Conservation (phyloP, 2,329 filamentous ascomycete species). For the Penicillium paneum region DNA sequence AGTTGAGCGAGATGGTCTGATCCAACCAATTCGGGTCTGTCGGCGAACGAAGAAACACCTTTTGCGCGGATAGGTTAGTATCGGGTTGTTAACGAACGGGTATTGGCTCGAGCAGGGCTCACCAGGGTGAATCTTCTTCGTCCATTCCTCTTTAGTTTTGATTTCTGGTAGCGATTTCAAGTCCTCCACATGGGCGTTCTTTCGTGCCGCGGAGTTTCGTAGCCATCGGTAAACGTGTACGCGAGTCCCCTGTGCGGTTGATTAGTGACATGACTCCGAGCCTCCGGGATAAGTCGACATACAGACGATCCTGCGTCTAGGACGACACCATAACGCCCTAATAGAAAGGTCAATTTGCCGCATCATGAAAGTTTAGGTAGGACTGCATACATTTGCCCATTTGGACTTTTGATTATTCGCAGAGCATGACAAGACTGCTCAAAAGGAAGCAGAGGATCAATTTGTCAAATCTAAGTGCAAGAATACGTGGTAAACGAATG, state of each 20-base stretch:
- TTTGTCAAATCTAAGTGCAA: constrained; percentile 8
- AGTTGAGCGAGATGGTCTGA: constrained; percentile 75
- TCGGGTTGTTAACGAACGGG: background rate
- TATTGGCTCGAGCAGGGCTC: constrained; percentile 12
- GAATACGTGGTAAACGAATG: constrained; percentile 7
- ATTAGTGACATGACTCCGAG: constrained; percentile 6
- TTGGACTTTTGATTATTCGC: constrained; percentile 28
- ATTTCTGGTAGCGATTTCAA: constrained; percentile 72
- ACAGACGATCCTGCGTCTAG: constrained; percentile 94
- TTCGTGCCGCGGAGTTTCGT: constrained; percentile 65
- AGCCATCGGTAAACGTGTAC: constrained; percentile 94
- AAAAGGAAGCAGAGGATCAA: constrained; percentile 8
- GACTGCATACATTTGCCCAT: constrained; percentile 43
- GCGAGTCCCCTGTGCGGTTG: constrained; percentile 67
- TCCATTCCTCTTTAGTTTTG: constrained; percentile 80
- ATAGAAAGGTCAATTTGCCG: background rate
- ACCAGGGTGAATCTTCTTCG: constrained; percentile 91
- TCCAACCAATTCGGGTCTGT: constrained; percentile 71
- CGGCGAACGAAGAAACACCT: constrained; percentile 82
- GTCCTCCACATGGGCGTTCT: constrained; percentile 58
- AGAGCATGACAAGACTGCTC: constrained; percentile 30
- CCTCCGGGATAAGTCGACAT: constrained; percentile 26
- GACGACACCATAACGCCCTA: constrained; percentile 81
- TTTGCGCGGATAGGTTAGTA: constrained; percentile 8
- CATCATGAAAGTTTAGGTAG: background rate